Conservation (phyloP, 2,329 filamentous ascomycete species). For the Arthrobotrys iridis region DNA sequence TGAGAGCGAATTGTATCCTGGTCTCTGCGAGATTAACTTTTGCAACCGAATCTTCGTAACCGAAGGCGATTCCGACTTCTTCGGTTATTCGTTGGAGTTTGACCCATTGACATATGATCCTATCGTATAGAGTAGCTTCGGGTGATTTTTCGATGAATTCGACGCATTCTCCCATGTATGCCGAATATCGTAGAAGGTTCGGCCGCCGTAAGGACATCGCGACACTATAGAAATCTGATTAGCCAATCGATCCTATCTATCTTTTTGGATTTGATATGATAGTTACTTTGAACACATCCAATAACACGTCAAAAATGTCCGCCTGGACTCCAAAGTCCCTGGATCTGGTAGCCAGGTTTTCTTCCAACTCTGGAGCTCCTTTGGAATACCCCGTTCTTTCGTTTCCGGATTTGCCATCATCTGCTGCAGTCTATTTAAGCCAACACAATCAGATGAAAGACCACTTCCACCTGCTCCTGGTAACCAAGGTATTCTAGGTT, state of each 20-base stretch:
- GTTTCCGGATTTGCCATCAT: conserved; percentile 17
- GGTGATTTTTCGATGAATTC: conserved; percentile 63
- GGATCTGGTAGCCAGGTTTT: conserved; percentile 55
- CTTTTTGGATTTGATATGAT: not conserved
- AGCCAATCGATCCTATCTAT: not conserved
- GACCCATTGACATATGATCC: conserved; percentile 62
- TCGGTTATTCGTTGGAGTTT: conserved; percentile 66
- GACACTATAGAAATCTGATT: conserved; percentile 58
- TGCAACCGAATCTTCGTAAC: conserved; percentile 67
- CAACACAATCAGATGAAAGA: conserved; percentile 12
- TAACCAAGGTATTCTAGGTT: conserved; percentile 29
- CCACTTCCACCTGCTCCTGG: not conserved
- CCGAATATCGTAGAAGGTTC: conserved; percentile 63
- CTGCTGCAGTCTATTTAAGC: conserved; percentile 40
- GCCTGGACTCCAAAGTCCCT: conserved; percentile 60
- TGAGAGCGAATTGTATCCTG: conserved; percentile 68
- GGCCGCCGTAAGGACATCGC: conserved; percentile 64
- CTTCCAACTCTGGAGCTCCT: conserved; percentile 34
- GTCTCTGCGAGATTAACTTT: conserved; percentile 68
- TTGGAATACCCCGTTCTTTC: conserved; percentile 31
- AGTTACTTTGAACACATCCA: conserved; percentile 59
- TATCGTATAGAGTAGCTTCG: conserved; percentile 63
- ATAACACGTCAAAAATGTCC: conserved; percentile 62
- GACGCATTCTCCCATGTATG: conserved; percentile 64
- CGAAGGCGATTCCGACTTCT: conserved; percentile 68